phyloP scores from a whole-genome alignment of 768 basidiomycete genomes.

The Tricholoma hemisulphureum region DNA sequence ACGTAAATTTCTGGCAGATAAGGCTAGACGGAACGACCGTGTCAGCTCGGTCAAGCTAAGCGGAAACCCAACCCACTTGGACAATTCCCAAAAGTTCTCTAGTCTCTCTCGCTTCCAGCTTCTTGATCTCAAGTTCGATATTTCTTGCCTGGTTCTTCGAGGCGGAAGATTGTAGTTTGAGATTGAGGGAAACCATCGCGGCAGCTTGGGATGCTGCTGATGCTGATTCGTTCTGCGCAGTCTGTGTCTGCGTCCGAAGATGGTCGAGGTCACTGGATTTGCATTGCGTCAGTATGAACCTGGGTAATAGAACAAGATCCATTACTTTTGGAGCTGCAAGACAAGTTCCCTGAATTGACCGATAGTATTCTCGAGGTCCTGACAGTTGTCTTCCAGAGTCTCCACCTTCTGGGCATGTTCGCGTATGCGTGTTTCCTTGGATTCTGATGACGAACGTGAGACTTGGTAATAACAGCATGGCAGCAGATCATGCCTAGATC shows the following conservation, averaged over 20 bases:
- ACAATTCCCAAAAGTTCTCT: constrained; percentile 79
- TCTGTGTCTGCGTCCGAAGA: constrained; percentile 82
- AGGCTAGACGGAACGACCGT: constrained; percentile 47
- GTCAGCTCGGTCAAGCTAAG: constrained; percentile 1
- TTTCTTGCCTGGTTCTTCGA: constrained; percentile 87
- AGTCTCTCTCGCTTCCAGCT: constrained; percentile 80
- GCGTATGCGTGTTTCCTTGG: constrained; percentile 67
- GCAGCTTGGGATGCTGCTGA: constrained; percentile 86
- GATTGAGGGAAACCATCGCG: constrained; percentile 90
- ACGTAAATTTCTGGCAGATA: constrained; percentile 91
- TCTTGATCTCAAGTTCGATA: constrained; percentile 86
- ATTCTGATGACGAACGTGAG: constrained; percentile 39
- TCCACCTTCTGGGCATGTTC: constrained; percentile 67
- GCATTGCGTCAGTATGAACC: constrained; percentile 1
- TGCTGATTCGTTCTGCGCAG: constrained; percentile 79
- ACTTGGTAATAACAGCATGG: neutral
- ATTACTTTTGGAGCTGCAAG: constrained; percentile 72
- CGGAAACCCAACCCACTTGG: constrained; percentile 50
- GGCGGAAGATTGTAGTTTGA: constrained; percentile 89
- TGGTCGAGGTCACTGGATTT: constrained; percentile 76
- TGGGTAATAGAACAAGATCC: constrained; percentile 2
- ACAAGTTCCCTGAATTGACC: constrained; percentile 92
- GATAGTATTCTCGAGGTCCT: constrained; percentile 87
- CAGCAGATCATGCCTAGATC: constrained; percentile 68
- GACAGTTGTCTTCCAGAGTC: constrained; percentile 71